Evolutionary conservation across 352 stramenopile species (phyloP).

Genomic region (Thalassiosira mediterranea): DNA sequence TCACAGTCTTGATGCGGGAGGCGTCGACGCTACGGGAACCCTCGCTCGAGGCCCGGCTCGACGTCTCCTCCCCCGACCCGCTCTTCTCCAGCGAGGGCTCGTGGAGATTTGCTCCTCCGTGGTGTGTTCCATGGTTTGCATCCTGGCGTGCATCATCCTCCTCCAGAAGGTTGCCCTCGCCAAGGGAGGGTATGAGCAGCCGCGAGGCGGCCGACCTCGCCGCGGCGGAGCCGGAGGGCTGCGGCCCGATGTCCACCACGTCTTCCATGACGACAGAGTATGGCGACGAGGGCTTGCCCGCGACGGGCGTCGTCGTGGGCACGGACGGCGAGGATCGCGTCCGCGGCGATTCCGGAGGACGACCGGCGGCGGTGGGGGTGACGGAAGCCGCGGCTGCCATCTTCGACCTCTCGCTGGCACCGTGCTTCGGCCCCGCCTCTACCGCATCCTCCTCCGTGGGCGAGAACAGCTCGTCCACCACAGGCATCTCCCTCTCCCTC

Average conservation of each 20-base stretch:
- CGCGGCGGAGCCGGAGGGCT: too few species aligned
- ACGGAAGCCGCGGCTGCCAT: too few species aligned
- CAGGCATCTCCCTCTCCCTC: background rate
- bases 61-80: too few species aligned
- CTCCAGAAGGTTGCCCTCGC: background rate
- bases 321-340: too few species aligned
- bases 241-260: conserved; percentile 11
- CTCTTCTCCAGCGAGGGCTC: too few species aligned
- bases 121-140: background rate
- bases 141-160: background rate
- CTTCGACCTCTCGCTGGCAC: too few species aligned
- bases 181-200: conserved; percentile 13
- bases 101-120: too few species aligned
- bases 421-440: background rate
- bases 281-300: too few species aligned
- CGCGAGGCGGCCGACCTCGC: background rate
- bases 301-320: too few species aligned
- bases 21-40: background rate
- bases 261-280: too few species aligned
- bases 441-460: background rate
- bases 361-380: too few species aligned
- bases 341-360: too few species aligned
- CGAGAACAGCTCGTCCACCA: background rate
- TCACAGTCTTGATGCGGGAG: background rate
- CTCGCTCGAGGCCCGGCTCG: background rate